These are phyloP conservation scores for Telfairia occidentalis DNA, from an alignment of 331 rosid species.

Conservation along the genomic window DNA sequence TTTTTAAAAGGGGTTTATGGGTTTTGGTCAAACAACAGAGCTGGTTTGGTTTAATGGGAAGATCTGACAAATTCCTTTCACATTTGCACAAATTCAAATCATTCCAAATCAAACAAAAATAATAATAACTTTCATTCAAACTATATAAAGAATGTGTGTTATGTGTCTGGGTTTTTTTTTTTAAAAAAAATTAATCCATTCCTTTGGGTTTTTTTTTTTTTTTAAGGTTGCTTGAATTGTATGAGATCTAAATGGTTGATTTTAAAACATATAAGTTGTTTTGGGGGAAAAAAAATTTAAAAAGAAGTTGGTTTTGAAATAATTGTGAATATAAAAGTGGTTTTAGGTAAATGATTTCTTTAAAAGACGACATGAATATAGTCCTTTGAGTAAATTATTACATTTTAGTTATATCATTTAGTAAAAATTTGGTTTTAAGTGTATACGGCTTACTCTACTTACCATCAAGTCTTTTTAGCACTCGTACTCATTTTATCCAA, in stretches of 20 bases:
- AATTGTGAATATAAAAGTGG: not conserved
- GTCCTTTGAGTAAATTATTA: not conserved
- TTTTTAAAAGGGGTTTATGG: not conserved
- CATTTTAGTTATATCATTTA: not conserved
- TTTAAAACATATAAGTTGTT: not conserved
- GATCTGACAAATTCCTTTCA: conserved; percentile 29
- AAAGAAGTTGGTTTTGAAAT: not conserved
- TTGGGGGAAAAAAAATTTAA: not conserved
- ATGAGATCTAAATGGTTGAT: not conserved
- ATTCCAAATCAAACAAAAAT: not conserved
- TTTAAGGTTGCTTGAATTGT: not conserved
- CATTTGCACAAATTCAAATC: conserved; percentile 14
- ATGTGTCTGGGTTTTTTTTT: not conserved
- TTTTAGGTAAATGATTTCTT: not conserved
- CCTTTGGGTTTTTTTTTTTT: not conserved
- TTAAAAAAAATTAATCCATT: too few relatives aligned
- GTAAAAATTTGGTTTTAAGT: not conserved
- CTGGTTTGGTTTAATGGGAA: conserved; percentile 19
- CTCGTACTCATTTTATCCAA: not conserved
- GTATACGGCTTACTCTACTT: not conserved
- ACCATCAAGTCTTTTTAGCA: not conserved
- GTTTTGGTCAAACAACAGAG: conserved; percentile 16
- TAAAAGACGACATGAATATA: not conserved
- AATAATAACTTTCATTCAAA: not conserved
- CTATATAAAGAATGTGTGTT: conserved; percentile 2